phyloP scores from a whole-genome alignment of 129 eudicot genomes.

The Rutidosis leptorrhynchoides region DNA sequence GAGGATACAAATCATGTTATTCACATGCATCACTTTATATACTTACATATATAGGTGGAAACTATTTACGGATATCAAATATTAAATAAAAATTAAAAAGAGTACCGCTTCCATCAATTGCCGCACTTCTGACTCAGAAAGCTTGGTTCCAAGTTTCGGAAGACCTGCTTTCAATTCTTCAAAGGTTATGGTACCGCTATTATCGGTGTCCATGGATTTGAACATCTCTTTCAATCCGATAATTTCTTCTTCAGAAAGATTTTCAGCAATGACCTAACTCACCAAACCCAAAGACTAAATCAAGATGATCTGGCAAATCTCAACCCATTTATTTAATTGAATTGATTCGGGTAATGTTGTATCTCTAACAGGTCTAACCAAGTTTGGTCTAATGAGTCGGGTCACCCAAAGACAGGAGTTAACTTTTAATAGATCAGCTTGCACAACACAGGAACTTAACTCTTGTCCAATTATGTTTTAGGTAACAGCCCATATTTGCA shows the following conservation, averaged over 20 bases:
- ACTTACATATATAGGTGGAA: slow-evolving; percentile 14
- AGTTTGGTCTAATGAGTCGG: no score
- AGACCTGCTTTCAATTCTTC: slow-evolving; percentile 94
- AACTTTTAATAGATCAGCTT: background rate
- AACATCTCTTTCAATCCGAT: slow-evolving; percentile 95
- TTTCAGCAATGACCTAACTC: slow-evolving; percentile 87
- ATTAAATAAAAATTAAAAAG: background rate
- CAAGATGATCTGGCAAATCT: slow-evolving; percentile 20
- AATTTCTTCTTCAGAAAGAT: slow-evolving; percentile 93
- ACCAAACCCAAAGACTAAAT: slow-evolving; percentile 19
- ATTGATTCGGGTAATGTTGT: slow-evolving; percentile 2
- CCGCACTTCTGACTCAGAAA: slow-evolving; percentile 86
- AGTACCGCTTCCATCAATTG: slow-evolving; percentile 96
- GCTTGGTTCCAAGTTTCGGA: slow-evolving; percentile 88
- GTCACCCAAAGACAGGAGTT: background rate
- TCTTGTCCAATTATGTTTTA: background rate
- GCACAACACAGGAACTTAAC: slow-evolving; percentile 1
- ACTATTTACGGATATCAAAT: slow-evolving; percentile 6
- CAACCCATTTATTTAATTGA: background rate
- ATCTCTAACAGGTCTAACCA: no score
- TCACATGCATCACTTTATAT: slow-evolving; percentile 1
- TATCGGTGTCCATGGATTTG: slow-evolving; percentile 90
- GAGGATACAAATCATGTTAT: slow-evolving; percentile 8
- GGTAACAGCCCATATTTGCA: no score
- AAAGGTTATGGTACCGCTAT: slow-evolving; percentile 86